Conservation (phyloP, 2,329 filamentous ascomycete genomes). For the Paraphaeosphaeria minitans region DNA sequence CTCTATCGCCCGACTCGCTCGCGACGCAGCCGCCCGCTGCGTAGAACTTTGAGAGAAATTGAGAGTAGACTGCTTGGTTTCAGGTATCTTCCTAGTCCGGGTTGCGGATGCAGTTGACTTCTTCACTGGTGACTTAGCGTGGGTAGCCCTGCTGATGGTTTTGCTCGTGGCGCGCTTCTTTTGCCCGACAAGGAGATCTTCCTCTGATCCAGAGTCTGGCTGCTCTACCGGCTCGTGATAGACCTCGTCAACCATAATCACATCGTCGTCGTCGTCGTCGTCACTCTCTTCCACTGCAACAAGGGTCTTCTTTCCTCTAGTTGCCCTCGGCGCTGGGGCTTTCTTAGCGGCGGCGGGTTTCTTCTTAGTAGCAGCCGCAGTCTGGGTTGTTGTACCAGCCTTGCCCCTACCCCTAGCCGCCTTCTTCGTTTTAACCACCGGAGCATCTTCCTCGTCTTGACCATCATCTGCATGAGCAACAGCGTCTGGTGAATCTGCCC, state of each 20-base stretch:
- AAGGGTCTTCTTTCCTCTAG: conserved; percentile 48
- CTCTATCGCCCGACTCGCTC: conserved; percentile 45
- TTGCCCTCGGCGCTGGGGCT: conserved; percentile 40
- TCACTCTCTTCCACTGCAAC: conserved; percentile 52
- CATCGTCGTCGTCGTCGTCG: conserved; percentile 44
- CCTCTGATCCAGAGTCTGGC: conserved; percentile 45
- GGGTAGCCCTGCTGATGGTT: conserved; percentile 27
- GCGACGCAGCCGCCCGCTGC: conserved; percentile 34
- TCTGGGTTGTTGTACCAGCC: conserved; percentile 42
- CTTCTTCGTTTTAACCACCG: conserved; percentile 43
- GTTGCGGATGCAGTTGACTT: conserved; percentile 29
- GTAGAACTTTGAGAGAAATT: conserved; percentile 49
- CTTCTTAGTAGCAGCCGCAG: conserved; percentile 37
- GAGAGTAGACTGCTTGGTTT: conserved; percentile 47
- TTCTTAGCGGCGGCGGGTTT: conserved; percentile 43
- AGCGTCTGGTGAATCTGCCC: conserved; percentile 79
- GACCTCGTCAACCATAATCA: conserved; percentile 51
- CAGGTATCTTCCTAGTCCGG: conserved; percentile 27
- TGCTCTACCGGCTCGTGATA: conserved; percentile 44
- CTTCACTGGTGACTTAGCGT: conserved; percentile 34
- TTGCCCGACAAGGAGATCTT: conserved; percentile 49
- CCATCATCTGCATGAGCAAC: conserved; percentile 59
- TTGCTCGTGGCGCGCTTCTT: conserved; percentile 20
- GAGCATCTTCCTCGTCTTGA: conserved; percentile 50
- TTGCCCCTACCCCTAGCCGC: conserved; percentile 54